phyloP scores from a whole-genome alignment of 106 monocot genomes.

The Acorus calamus region DNA sequence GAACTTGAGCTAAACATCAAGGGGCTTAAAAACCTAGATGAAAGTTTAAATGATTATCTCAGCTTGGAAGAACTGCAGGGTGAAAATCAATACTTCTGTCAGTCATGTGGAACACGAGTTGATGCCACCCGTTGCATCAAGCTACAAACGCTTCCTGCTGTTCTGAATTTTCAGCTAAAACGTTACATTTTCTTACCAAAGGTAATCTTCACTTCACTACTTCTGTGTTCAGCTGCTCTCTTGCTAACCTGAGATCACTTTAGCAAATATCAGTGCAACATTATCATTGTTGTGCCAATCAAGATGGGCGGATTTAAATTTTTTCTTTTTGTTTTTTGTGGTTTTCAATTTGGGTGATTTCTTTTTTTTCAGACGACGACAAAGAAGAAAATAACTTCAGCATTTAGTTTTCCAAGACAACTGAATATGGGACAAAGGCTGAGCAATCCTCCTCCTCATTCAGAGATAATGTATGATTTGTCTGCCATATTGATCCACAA shows the following conservation, averaged over 20 bases:
- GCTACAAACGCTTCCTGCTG: slow-evolving; percentile 65
- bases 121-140: slow-evolving; percentile 93
- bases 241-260: neutral
- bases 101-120: slow-evolving; percentile 66
- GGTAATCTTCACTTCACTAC: slow-evolving; percentile 24
- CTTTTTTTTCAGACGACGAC: slow-evolving; percentile 69
- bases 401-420: slow-evolving; percentile 70
- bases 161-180: slow-evolving; percentile 94
- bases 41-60: slow-evolving; percentile 87
- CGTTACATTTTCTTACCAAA: slow-evolving; percentile 90
- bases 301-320: neutral
- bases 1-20: slow-evolving; percentile 96
- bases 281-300: neutral
- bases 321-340: slow-evolving; percentile 1
- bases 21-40: slow-evolving; percentile 55
- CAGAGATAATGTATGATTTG: slow-evolving; percentile 56
- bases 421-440: slow-evolving; percentile 61
- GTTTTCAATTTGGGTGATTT: slow-evolving; percentile 3
- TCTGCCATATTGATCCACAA: slow-evolving; percentile 97
- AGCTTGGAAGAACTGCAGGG: slow-evolving; percentile 76
- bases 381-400: slow-evolving; percentile 87
- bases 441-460: slow-evolving; percentile 16
- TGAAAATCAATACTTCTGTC: slow-evolving; percentile 94
- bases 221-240: neutral
- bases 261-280: neutral